Percentiles rank a stretch among this genome's conserved stretches.
These are phyloP conservation scores for Xylaria sp. DNA, from an alignment of 2,329 filamentous ascomycete species.

Conservation along the genomic window DNA sequence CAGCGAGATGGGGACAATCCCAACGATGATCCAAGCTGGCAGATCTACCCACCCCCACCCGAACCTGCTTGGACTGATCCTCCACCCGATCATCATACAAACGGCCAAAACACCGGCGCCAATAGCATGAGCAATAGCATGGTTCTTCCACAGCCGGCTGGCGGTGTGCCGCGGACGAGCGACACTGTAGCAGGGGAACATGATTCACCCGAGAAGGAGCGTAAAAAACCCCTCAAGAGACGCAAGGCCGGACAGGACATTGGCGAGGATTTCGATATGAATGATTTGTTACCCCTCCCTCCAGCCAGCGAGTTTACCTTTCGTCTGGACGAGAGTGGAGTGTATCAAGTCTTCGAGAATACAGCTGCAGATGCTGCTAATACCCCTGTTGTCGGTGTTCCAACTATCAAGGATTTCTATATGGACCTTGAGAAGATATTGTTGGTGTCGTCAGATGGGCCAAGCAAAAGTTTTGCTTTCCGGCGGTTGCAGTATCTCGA, in stretches of 20 bases:
- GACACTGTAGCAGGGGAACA: conserved; percentile 25
- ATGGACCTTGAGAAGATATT: conserved; percentile 90
- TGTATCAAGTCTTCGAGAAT: conserved; percentile 91
- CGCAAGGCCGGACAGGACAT: conserved; percentile 91
- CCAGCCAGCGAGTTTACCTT: conserved; percentile 76
- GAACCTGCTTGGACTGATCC: conserved; percentile 83
- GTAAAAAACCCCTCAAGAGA: conserved; percentile 63
- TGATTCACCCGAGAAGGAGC: conserved; percentile 50
- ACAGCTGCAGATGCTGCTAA: conserved; percentile 68
- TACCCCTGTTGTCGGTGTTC: conserved; percentile 81
- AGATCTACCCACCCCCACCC: conserved; percentile 89
- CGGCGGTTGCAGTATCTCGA: conserved; percentile 93
- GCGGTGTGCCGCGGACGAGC: conserved; percentile 41
- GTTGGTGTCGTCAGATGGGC: conserved; percentile 91
- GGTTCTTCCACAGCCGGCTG: conserved; percentile 50
- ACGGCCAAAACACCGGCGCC: conserved; percentile 50
- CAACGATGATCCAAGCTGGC: conserved; percentile 83
- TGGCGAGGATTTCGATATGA: conserved; percentile 89
- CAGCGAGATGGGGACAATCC: conserved; percentile 88
- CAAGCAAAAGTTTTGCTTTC: conserved; percentile 97
- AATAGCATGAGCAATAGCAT: conserved; percentile 61
- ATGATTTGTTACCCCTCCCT: conserved; percentile 80
- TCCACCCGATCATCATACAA: conserved; percentile 55
- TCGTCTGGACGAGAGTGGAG: conserved; percentile 81
- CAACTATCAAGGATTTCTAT: conserved; percentile 93